phyloP scores from a whole-genome alignment of 768 basidiomycete genomes.

The Tephrocybe sp. region DNA sequence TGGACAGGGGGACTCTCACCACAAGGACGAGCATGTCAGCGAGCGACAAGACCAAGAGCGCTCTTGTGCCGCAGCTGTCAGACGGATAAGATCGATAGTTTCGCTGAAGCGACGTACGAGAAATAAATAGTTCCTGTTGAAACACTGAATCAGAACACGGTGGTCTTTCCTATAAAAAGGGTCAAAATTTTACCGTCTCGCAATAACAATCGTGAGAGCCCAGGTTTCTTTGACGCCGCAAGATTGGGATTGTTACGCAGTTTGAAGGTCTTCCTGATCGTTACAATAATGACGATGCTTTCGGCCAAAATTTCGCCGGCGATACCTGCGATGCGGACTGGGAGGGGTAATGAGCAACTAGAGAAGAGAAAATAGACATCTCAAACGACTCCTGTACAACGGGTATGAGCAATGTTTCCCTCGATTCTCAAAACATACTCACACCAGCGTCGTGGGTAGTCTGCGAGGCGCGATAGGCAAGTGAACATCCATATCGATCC shows the following conservation, averaged over 20 bases:
- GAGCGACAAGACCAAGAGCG: conserved; percentile 27
- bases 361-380: too few species aligned
- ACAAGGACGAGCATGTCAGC: conserved; percentile 31
- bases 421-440: not conserved
- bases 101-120: conserved; percentile 13
- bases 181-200: conserved; percentile 22
- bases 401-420: not conserved
- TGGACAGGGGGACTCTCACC: conserved; percentile 14
- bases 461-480: conserved; percentile 3
- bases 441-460: conserved; percentile 4
- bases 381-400: not conserved
- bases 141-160: not conserved
- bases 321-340: conserved; percentile 16
- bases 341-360: not conserved
- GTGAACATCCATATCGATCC: conserved; percentile 3
- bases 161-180: not conserved
- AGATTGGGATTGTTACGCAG: conserved; percentile 20
- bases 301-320: conserved; percentile 28
- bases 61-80: conserved; percentile 10
- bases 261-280: conserved; percentile 24
- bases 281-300: conserved; percentile 27
- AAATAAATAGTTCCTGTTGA: conserved; percentile 24
- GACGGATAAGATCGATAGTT: not conserved
- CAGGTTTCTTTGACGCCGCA: conserved; percentile 20
- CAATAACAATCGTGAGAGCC: conserved; percentile 22